A percentile compares a stretch with the other conserved stretches of the same genome.
These are phyloP conservation scores for Solanum rostratum DNA, from an alignment of 257 asterid genomes.

Conservation along the genomic window DNA sequence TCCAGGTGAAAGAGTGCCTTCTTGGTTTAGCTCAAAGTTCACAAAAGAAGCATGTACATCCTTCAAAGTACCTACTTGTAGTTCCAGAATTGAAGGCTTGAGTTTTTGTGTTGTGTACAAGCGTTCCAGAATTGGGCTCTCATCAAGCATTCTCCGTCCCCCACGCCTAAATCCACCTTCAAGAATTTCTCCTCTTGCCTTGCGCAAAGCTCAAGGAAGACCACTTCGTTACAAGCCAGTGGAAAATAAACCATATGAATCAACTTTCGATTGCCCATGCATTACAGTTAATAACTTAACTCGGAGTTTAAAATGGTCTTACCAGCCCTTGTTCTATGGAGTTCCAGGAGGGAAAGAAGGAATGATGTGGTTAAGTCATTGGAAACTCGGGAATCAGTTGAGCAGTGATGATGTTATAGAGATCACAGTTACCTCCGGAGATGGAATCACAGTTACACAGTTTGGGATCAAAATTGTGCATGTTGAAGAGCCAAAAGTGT, in stretches of 20 bases:
- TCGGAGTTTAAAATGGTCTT: neutral
- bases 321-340: constrained; percentile 6
- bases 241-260: neutral
- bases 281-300: neutral
- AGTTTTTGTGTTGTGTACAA: constrained; percentile 1
- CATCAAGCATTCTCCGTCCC: neutral
- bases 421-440: neutral
- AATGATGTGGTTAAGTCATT: constrained; percentile 13
- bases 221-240: neutral
- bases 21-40: constrained; percentile 3
- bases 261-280: neutral
- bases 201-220: neutral
- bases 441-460: neutral
- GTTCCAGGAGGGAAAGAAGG: constrained; percentile 1
- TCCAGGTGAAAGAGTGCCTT: constrained; percentile 7
- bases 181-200: neutral
- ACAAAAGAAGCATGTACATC: neutral
- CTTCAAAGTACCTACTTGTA: neutral
- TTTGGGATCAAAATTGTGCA: neutral
- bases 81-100: neutral
- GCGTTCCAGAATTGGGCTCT: neutral
- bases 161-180: neutral
- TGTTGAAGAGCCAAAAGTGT: neutral
- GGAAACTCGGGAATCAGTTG: constrained; percentile 1
- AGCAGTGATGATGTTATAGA: neutral